Evolutionary conservation across 2,329 filamentous ascomycete genomes (phyloP).

Genomic region (Sphaerostilbella broomeana): DNA sequence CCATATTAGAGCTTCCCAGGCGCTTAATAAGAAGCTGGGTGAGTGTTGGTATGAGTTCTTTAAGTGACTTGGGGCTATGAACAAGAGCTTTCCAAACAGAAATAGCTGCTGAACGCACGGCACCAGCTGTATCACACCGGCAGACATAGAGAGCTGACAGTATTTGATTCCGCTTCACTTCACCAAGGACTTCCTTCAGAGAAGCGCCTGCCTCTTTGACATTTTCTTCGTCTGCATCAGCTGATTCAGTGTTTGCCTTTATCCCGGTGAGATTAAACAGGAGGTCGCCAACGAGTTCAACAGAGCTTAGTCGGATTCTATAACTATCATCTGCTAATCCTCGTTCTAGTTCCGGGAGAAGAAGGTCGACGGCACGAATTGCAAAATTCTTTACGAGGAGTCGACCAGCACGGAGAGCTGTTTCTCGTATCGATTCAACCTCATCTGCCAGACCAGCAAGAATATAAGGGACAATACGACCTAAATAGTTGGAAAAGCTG

Average conservation of each 20-base stretch:
- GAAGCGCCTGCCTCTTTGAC: constrained; percentile 85
- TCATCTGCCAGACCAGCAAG: constrained; percentile 92
- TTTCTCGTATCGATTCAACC: constrained; percentile 92
- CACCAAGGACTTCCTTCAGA: constrained; percentile 87
- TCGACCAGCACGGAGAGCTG: constrained; percentile 86
- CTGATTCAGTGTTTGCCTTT: constrained; percentile 67
- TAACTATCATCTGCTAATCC: constrained; percentile 97
- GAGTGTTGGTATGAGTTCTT: constrained; percentile 90
- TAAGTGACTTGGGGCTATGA: constrained; percentile 82
- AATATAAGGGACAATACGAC: constrained; percentile 92
- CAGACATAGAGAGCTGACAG: constrained; percentile 97
- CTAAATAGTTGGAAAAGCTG: constrained; percentile 93
- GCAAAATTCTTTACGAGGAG: constrained; percentile 98
- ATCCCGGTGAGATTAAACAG: constrained; percentile 97
- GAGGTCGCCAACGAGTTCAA: constrained; percentile 92
- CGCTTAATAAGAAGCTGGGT: constrained; percentile 92
- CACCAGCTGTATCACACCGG: constrained; percentile 88
- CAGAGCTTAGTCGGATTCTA: constrained; percentile 94
- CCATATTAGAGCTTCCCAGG: constrained; percentile 91
- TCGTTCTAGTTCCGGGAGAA: constrained; percentile 90
- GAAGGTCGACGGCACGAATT: constrained; percentile 83
- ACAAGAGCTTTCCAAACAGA: constrained; percentile 93
- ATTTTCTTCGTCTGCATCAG: constrained; percentile 70
- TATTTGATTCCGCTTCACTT: constrained; percentile 95
- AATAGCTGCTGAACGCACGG: constrained; percentile 84